phyloP scores from a whole-genome alignment of 1,284 basidiomycete species.

The Tilletia indica region DNA sequence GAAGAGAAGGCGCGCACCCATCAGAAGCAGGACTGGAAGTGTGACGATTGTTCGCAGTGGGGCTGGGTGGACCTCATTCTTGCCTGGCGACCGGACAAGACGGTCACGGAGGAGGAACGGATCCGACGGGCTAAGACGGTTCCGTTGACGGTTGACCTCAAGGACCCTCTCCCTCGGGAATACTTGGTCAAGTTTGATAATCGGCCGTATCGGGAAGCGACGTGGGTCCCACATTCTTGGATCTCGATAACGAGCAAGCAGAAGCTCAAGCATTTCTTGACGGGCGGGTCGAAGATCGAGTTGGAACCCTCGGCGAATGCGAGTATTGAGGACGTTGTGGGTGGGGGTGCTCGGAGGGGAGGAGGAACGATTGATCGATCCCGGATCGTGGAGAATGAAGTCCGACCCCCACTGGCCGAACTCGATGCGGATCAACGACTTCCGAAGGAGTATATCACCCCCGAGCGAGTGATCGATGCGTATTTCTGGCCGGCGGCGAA shows the following conservation, averaged over 20 bases:
- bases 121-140: constrained; percentile 27
- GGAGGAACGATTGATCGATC: background rate
- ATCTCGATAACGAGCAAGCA: constrained; percentile 23
- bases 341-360: no score
- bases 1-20: constrained; percentile 29
- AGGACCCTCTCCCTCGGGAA: constrained; percentile 28
- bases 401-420: constrained; percentile 31
- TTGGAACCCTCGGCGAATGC: constrained; percentile 30
- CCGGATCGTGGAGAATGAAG: constrained; percentile 20
- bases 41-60: constrained; percentile 36
- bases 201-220: constrained; percentile 34
- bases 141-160: background rate
- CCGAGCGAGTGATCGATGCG: constrained; percentile 39
- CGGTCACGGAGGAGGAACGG: constrained; percentile 23
- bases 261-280: constrained; percentile 28
- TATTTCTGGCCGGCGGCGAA: constrained; percentile 24
- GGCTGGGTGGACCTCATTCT: constrained; percentile 34
- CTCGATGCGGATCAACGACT: constrained; percentile 39
- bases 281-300: constrained; percentile 35
- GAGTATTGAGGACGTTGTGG: no score
- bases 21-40: constrained; percentile 30
- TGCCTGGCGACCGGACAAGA: constrained; percentile 37
- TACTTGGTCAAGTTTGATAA: constrained; percentile 38
- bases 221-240: constrained; percentile 44
- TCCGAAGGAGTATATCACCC: constrained; percentile 37